phyloP scores from a whole-genome alignment of 1,284 basidiomycete species.

The Afroboletus lepidellus region DNA sequence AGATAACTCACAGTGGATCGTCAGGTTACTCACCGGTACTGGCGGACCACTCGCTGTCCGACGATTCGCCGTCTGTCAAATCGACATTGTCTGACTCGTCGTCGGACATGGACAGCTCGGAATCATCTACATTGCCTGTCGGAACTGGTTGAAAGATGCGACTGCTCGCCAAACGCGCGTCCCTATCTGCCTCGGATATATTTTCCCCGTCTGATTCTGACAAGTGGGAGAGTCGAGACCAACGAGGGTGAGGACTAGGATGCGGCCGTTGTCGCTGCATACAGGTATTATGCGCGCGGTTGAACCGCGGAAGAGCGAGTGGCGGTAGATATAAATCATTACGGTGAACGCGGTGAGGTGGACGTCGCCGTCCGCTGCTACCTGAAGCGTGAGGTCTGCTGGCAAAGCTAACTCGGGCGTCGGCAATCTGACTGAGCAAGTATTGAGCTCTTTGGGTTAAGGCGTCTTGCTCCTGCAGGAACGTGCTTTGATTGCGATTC shows the following conservation, averaged over 20 bases:
- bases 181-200: conserved; percentile 61
- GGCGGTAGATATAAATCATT: conserved; percentile 59
- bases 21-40: conserved; percentile 25
- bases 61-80: conserved; percentile 52
- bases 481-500: conserved; percentile 62
- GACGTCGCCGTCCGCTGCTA: conserved; percentile 4
- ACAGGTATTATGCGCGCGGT: conserved; percentile 1
- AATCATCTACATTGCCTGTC: conserved; percentile 36
- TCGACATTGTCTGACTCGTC: conserved; percentile 79
- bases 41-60: conserved; percentile 57
- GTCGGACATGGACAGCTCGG: conserved; percentile 53
- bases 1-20: conserved; percentile 1
- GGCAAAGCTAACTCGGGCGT: conserved; percentile 14
- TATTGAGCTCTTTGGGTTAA: conserved; percentile 62
- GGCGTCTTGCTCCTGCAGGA: conserved; percentile 70
- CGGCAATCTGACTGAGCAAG: conserved; percentile 45
- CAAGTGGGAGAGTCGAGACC: conserved; percentile 35
- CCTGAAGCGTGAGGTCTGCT: neutral
- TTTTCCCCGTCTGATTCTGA: conserved; percentile 68
- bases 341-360: conserved; percentile 36
- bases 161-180: conserved; percentile 64
- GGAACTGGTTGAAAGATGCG: conserved; percentile 44
- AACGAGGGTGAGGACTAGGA: conserved; percentile 13
- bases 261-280: conserved; percentile 7
- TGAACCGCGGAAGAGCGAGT: conserved; percentile 41